Evolutionary conservation across 2,329 filamentous ascomycete species (phyloP), one percentile per base, ranked within the genome.

Genomic region (Ceratocystis harringtonii): DNA sequence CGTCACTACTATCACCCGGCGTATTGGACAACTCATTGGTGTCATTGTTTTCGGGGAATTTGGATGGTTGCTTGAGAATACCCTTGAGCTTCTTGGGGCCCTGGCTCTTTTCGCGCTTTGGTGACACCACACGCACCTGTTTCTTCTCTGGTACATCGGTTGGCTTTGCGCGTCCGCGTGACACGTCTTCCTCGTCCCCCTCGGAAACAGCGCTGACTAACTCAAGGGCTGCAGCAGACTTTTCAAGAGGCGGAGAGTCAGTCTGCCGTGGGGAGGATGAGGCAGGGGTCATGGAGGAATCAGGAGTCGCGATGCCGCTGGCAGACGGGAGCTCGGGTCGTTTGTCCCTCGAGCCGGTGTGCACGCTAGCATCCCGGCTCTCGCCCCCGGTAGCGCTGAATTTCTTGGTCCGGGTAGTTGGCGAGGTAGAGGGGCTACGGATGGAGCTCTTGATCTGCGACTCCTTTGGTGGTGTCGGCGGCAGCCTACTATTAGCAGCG

Each of bases 1-100:
- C 92, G 1, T 92, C 91, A 5, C 96, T 92, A 17, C 92, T 92
- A 74, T 96, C 92, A 22, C 92, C 84, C 44, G 95, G 81, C 0
- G 90, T 87, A 69, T 91, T 87, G 0, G 84, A 32, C n/a, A 43
- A 30, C 8, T 22, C 61, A n/a, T 36, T 36, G 32, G 10, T 30
- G 25, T 10, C 32, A 2, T 48, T 83, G 68, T 96, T 88, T 72
- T 96, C 92, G 0, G 92, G 92, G 71, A 96, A 97, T 30, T 81
- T 80, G 17, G 85, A 90, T 0, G 92, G 92, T 65, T 84, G 82
- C 74, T 95, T 94, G 55, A 97, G 79, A 66, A 97, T 97, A 17
- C 91, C 87, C 74, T 88, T 94, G 67, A 90, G 82, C 19, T 84
- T 82, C 69, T 89, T 88, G 50, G 81, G 80, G 19, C 89, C 86